Evolutionary conservation across 257 asterid genomes (phyloP), one percentile per base, ranked within the genome.

Genomic region (Primulina huaijiensis): DNA sequence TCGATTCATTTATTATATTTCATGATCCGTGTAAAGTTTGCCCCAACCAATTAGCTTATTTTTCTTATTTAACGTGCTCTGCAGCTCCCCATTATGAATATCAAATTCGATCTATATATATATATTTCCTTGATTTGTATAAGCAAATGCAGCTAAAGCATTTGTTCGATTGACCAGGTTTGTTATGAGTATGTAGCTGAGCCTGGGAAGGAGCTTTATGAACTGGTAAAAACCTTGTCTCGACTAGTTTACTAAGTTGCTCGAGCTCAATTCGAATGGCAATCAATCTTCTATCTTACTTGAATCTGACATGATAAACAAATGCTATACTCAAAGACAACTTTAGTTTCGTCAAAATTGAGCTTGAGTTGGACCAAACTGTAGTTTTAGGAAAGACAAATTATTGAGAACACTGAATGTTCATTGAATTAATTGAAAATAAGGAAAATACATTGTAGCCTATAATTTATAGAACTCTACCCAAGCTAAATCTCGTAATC

Each of bases 141-240:
- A 23, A 33, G 65, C 57, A 63, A 25, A 29, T 31, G 46, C 58
- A 35, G 35, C 76, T 83, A 63, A 76, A 61, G 27, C 68, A 38
- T 64, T 19, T 50, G 70, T 38, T 12, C 53, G 17, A 17, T 30
- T 38, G 25, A 53, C 69, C 83, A 93, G 99, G 99, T 93, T 33
- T 93, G 99, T 65, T 90, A 93, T 65, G 99, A 90, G 77, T 90
- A 85, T 10, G 87, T 89, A 52, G 93, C 99, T 14, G 97, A 93
- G 77, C 89, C 99, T 0, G 99, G 95, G 76, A 93, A 89, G 79
- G 97, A 90, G 86, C 92, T 93, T 17, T 93, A 93, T 46, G 98
- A 93, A 82, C 85, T 93, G 94, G 99, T 90, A 81, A 85, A 73
- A 60, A 53, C 30, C 19, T 7, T 56, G 0, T 17, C 27, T 25